phyloP scores from a whole-genome alignment of 208 protist genomes.

The Trypanosoma scelopori region DNA sequence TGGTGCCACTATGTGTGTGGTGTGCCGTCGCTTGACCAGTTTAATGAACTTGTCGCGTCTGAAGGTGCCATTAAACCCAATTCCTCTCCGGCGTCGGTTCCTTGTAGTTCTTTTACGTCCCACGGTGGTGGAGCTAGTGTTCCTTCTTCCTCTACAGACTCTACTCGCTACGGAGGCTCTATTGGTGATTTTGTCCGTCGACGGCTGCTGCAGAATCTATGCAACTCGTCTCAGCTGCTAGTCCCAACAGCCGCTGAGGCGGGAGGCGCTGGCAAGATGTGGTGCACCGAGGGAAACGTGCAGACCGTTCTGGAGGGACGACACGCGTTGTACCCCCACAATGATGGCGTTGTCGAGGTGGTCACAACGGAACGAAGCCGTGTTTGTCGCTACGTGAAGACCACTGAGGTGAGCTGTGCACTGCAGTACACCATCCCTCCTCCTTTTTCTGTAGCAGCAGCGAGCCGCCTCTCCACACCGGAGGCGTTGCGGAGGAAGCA shows the following conservation, averaged over 20 bases:
- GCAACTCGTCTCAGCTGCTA: constrained; percentile 17
- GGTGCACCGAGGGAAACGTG: constrained; percentile 12
- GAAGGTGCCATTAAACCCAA: background rate
- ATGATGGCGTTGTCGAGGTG: constrained; percentile 71
- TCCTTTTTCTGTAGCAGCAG: background rate
- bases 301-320: constrained; percentile 41
- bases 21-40: constrained; percentile 34
- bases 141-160: background rate
- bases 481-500: background rate
- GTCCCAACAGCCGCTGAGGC: background rate
- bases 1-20: constrained; percentile 43
- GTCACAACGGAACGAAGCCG: constrained; percentile 52
- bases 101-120: background rate
- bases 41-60: constrained; percentile 25
- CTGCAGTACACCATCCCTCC: constrained; percentile 38
- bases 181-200: constrained; percentile 20
- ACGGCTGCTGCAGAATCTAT: constrained; percentile 11
- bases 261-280: background rate
- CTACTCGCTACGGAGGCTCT: background rate
- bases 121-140: background rate
- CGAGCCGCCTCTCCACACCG: background rate
- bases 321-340: constrained; percentile 47
- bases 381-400: constrained; percentile 69
- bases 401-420: constrained; percentile 66
- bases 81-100: background rate